Conservation (phyloP, 2,329 filamentous ascomycete species). For the Colletotrichum sp. region DNA sequence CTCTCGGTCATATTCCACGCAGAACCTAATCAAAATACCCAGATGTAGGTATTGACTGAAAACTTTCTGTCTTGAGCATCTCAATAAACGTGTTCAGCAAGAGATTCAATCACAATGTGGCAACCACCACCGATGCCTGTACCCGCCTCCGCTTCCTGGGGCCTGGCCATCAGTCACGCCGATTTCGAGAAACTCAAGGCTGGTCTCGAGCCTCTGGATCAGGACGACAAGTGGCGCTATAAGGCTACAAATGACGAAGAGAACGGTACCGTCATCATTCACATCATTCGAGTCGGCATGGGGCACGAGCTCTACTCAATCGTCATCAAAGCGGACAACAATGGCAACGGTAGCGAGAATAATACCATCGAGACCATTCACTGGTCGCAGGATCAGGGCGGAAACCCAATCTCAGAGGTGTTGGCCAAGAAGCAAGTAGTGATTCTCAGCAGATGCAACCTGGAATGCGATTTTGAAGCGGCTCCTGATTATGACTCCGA, state of each 20-base stretch:
- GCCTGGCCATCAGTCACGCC: rapidly evolving
- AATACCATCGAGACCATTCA: not conserved
- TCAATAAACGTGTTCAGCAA: too few relatives aligned
- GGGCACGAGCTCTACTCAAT: not conserved
- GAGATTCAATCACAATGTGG: not conserved
- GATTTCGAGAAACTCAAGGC: not conserved
- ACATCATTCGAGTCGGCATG: not conserved
- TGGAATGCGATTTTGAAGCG: not conserved
- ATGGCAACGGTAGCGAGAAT: not conserved
- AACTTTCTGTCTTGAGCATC: too few relatives aligned
- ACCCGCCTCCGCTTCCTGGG: not conserved
- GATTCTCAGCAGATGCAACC: not conserved
- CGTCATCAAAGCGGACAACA: not conserved
- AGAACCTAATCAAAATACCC: not conserved
- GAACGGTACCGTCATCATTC: not conserved
- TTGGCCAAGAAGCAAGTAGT: not conserved
- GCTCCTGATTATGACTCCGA: not conserved
- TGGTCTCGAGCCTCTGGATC: not conserved
- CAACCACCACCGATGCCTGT: not conserved
- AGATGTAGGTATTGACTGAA: too few relatives aligned
- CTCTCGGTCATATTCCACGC: too few relatives aligned
- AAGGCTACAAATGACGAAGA: not conserved
- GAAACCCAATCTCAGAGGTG: not conserved
- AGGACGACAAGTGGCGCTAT: not conserved
- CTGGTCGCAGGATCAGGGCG: not conserved